phyloP scores from a whole-genome alignment of 2,329 filamentous ascomycete genomes.

The Cladophialophora chaetospira region DNA sequence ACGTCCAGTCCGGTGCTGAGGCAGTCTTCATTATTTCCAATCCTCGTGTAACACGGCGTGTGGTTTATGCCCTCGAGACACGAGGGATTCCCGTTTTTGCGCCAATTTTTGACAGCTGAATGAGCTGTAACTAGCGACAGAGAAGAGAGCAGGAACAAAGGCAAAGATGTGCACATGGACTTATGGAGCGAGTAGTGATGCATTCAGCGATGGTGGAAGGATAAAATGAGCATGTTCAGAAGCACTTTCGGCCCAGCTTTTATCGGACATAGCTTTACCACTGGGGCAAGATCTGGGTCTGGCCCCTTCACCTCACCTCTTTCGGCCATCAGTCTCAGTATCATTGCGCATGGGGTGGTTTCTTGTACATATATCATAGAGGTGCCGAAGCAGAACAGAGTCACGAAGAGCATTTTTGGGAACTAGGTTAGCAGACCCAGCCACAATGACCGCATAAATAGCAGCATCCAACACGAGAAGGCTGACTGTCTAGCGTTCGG shows the following conservation, averaged over 20 bases:
- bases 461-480: too few relatives aligned
- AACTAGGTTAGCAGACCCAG: too few relatives aligned
- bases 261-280: not conserved
- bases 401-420: too few relatives aligned
- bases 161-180: constrained; percentile 1
- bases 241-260: not conserved
- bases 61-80: constrained; percentile 69
- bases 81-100: constrained; percentile 69
- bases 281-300: too few relatives aligned
- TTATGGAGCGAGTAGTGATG: not conserved
- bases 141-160: not conserved
- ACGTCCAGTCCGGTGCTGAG: constrained; percentile 55
- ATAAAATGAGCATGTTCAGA: not conserved
- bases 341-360: too few relatives aligned
- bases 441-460: too few relatives aligned
- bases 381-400: too few relatives aligned
- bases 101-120: constrained; percentile 60
- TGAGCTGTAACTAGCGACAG: not conserved
- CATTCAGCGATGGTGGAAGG: too few relatives aligned
- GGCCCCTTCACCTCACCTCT: too few relatives aligned
- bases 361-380: too few relatives aligned
- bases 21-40: constrained; percentile 75
- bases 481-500: too few relatives aligned
- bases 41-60: constrained; percentile 64
- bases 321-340: too few relatives aligned